Conservation (phyloP, 495 filamentous ascomycete species). For the Evernia prunastri region DNA sequence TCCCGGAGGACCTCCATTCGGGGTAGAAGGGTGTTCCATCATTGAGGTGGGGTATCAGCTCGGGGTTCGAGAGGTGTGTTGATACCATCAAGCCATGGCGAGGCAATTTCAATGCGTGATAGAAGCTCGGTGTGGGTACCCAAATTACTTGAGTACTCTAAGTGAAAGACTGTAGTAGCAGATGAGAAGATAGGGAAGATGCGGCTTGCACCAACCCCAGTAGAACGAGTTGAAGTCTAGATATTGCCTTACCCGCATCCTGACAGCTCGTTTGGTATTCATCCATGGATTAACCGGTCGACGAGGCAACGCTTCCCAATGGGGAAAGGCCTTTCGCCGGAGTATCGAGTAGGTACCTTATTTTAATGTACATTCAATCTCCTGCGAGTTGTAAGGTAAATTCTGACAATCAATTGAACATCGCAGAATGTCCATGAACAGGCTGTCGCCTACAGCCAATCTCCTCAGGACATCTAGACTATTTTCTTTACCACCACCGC, state of each 20-base stretch:
- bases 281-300: not conserved
- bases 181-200: too few species aligned
- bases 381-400: too few species aligned
- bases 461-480: slow-evolving; percentile 58
- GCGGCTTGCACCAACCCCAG: too few species aligned
- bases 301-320: not conserved
- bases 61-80: slow-evolving; percentile 5
- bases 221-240: too few species aligned
- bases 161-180: not conserved
- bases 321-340: too few species aligned
- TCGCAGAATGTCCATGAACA: slow-evolving; percentile 42
- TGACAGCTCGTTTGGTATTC: not conserved
- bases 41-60: slow-evolving; percentile 1
- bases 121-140: not conserved
- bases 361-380: too few species aligned
- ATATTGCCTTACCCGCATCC: too few species aligned
- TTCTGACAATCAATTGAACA: not conserved
- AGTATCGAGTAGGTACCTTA: too few species aligned
- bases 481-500: slow-evolving; percentile 55
- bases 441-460: slow-evolving; percentile 55
- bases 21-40: slow-evolving; percentile 32
- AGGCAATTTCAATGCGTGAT: not conserved
- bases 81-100: not conserved
- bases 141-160: not conserved
- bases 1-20: slow-evolving; percentile 26